A percentile compares a stretch with the other conserved stretches of the same genome.
Evolutionary conservation across 176 grass and related monocot genomes (phyloP).

Genomic region (Phoenix roebelenii): DNA sequence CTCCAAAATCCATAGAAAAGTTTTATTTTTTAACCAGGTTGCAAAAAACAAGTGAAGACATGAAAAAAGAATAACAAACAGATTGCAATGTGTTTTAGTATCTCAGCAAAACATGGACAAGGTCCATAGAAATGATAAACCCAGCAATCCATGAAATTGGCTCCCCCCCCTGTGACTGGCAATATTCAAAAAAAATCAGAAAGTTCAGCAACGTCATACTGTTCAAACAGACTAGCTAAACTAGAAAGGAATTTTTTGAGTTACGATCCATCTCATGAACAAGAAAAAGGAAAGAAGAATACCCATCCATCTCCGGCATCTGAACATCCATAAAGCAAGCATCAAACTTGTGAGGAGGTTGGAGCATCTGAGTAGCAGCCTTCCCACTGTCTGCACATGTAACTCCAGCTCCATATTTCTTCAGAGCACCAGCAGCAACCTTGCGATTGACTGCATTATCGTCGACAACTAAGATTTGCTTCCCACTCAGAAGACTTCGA

Average conservation of each 20-base stretch:
- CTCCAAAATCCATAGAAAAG: too few relatives aligned
- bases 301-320: slow-evolving; percentile 92
- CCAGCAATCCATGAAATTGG: too few relatives aligned
- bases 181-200: too few relatives aligned
- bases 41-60: too few relatives aligned
- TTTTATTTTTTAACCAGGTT: too few relatives aligned
- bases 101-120: too few relatives aligned
- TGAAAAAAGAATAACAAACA: too few relatives aligned
- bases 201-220: too few relatives aligned
- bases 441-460: slow-evolving; percentile 69
- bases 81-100: too few relatives aligned
- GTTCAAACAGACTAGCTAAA: too few relatives aligned
- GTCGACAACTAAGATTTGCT: slow-evolving; percentile 68
- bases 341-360: slow-evolving; percentile 60
- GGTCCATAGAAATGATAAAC: too few relatives aligned
- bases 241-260: too few relatives aligned
- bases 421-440: slow-evolving; percentile 65
- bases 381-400: slow-evolving; percentile 58
- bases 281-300: slow-evolving; percentile 9
- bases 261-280: not conserved
- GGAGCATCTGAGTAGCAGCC: slow-evolving; percentile 52
- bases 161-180: not conserved
- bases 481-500: slow-evolving; percentile 47
- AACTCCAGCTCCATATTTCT: slow-evolving; percentile 66
- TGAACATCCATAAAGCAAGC: slow-evolving; percentile 93